A percentile compares a stretch with the other conserved stretches of the same genome.
Evolutionary conservation across 345 rosid genomes (phyloP).

Genomic region (Lepidium aucheri): DNA sequence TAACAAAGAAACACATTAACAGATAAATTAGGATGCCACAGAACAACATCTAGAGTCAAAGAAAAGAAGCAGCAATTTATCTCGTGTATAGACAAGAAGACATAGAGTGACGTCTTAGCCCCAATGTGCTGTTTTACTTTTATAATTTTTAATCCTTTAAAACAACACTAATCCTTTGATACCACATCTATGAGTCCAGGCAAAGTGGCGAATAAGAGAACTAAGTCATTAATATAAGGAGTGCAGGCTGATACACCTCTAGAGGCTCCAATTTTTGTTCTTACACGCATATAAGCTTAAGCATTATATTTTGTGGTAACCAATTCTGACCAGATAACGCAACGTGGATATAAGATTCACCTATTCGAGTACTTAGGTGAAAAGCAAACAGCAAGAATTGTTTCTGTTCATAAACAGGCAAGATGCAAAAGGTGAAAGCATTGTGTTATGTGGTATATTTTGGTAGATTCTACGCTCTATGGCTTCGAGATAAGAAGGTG

Average conservation of each 20-base stretch:
- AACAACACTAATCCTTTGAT: not conserved
- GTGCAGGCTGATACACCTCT: not conserved
- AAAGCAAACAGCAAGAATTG: not conserved
- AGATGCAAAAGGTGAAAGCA: not conserved
- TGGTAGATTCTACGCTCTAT: too few species aligned
- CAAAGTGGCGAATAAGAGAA: not conserved
- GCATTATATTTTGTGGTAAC: not conserved
- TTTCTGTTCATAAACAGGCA: not conserved
- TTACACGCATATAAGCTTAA: not conserved
- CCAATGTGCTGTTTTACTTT: not conserved
- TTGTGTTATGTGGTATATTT: not conserved
- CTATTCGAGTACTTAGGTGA: not conserved
- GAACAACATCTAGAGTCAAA: not conserved
- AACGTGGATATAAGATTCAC: not conserved
- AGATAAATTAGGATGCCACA: too few species aligned
- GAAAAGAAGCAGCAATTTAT: not conserved
- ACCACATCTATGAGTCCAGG: not conserved
- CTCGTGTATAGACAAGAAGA: not conserved
- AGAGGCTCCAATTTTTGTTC: not conserved
- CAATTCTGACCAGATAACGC: not conserved
- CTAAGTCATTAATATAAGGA: not conserved
- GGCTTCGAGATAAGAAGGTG: too few species aligned
- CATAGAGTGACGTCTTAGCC: not conserved
- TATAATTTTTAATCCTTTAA: not conserved
- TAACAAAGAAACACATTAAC: not conserved